phyloP scores from a whole-genome alignment of 2,329 filamentous ascomycete species.

The Talaromyces funiculosus region DNA sequence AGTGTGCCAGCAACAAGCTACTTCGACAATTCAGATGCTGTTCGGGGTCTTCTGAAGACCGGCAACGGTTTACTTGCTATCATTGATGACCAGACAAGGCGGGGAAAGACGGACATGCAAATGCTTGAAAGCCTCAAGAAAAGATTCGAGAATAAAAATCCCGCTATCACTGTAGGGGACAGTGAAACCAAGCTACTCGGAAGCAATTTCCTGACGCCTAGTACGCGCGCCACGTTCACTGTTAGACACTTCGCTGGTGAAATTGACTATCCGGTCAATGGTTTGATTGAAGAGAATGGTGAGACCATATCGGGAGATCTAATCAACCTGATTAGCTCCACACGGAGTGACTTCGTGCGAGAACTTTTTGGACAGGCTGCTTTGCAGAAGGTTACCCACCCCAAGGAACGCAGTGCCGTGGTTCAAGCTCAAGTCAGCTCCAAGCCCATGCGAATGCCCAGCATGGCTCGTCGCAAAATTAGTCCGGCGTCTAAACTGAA shows the following conservation, averaged over 20 bases:
- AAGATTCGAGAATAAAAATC: constrained; percentile 91
- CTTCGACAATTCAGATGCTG: constrained; percentile 94
- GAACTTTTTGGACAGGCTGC: constrained; percentile 96
- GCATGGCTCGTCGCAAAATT: constrained; percentile 77
- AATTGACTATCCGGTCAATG: constrained; percentile 84
- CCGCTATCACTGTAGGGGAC: constrained; percentile 73
- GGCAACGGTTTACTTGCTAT: constrained; percentile 92
- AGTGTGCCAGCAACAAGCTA: constrained; percentile 87
- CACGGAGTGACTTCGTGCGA: constrained; percentile 80
- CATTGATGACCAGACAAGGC: constrained; percentile 88
- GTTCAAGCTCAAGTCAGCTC: constrained; percentile 96
- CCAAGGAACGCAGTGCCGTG: constrained; percentile 80
- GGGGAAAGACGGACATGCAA: constrained; percentile 81
- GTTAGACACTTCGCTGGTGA: constrained; percentile 95
- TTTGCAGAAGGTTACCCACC: constrained; percentile 86
- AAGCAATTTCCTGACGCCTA: constrained; percentile 83
- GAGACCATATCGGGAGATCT: constrained; percentile 94
- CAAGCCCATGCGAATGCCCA: constrained; percentile 86
- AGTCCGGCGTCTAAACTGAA: constrained; percentile 47
- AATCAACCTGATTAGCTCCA: constrained; percentile 85
- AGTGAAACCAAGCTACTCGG: constrained; percentile 72
- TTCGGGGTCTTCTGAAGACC: constrained; percentile 82
- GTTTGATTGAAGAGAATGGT: constrained; percentile 88
- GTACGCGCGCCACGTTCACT: constrained; percentile 73
- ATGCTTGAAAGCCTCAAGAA: constrained; percentile 85